Percentiles rank a stretch among this genome's conserved stretches.
Conservation (phyloP, 306 rosid genomes). For the Parietaria judaica region DNA sequence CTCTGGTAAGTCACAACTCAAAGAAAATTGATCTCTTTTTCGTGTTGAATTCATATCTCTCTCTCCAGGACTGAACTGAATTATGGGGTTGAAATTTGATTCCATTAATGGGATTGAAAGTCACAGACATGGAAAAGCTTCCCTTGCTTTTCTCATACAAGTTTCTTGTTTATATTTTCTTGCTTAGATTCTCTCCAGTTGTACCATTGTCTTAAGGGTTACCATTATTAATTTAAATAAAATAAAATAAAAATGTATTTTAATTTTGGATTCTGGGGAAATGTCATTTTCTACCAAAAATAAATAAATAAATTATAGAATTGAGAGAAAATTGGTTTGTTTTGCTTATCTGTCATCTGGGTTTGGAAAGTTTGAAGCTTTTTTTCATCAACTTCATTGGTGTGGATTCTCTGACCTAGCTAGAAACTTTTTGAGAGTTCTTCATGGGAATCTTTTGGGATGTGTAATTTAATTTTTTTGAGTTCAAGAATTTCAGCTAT, state of each 20-base stretch:
- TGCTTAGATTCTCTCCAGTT: slow-evolving; percentile 21
- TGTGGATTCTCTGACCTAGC: slow-evolving; percentile 17
- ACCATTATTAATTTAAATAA: neutral
- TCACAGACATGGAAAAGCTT: slow-evolving; percentile 11
- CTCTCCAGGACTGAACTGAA: neutral
- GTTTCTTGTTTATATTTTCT: slow-evolving; percentile 23
- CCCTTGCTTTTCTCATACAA: slow-evolving; percentile 29
- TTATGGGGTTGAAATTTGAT: slow-evolving; percentile 23
- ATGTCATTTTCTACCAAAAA: neutral
- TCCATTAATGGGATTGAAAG: slow-evolving; percentile 20
- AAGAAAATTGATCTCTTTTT: slow-evolving; percentile 7
- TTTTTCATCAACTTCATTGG: slow-evolving; percentile 2
- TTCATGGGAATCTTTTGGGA: slow-evolving; percentile 53
- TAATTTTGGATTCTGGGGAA: slow-evolving; percentile 8
- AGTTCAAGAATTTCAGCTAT: slow-evolving; percentile 23
- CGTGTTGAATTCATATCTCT: neutral
- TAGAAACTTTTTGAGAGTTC: slow-evolving; percentile 27
- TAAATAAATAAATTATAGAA: neutral
- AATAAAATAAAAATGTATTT: neutral
- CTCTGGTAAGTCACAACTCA: slow-evolving; percentile 22
- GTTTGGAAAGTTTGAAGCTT: neutral
- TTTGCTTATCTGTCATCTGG: neutral
- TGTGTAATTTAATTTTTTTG: slow-evolving; percentile 33
- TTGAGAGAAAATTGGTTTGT: neutral
- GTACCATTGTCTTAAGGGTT: slow-evolving; percentile 12